Percentiles rank a stretch among this genome's conserved stretches.
Conservation (phyloP, 805 yeast species). For the Scheffersomyces coipomensis region DNA sequence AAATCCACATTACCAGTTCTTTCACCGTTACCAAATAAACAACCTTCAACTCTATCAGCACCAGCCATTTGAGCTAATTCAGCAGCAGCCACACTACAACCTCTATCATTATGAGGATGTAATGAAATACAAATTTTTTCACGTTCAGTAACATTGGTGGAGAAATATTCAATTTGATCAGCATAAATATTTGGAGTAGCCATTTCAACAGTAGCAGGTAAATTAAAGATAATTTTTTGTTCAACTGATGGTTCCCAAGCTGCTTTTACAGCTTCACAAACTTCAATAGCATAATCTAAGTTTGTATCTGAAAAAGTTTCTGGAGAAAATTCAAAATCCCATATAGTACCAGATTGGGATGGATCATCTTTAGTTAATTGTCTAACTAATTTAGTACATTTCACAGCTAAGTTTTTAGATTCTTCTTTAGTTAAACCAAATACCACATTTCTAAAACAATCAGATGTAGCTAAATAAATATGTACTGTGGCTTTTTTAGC, state of each 20-base stretch:
- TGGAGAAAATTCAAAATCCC: conserved; percentile 80
- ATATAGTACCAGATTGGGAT: conserved; percentile 48
- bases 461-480: conserved; percentile 74
- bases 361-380: conserved; percentile 70
- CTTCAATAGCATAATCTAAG: conserved; percentile 57
- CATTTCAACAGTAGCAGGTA: conserved; percentile 86
- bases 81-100: conserved; percentile 87
- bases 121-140: conserved; percentile 72
- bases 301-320: conserved; percentile 76
- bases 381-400: conserved; percentile 61
- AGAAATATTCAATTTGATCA: conserved; percentile 77
- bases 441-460: conserved; percentile 69
- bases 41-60: conserved; percentile 86
- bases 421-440: conserved; percentile 63
- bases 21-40: conserved; percentile 84
- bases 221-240: conserved; percentile 71
- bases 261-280: conserved; percentile 72
- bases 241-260: conserved; percentile 72
- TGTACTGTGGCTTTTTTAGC: conserved; percentile 77
- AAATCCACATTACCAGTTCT: conserved; percentile 85
- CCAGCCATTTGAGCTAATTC: conserved; percentile 82
- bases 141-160: conserved; percentile 59
- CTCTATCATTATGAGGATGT: conserved; percentile 84
- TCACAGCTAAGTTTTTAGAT: conserved; percentile 59
- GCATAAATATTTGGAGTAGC: conserved; percentile 80